phyloP scores from a whole-genome alignment of 768 basidiomycete genomes.

The Leccinum disarticulatum region DNA sequence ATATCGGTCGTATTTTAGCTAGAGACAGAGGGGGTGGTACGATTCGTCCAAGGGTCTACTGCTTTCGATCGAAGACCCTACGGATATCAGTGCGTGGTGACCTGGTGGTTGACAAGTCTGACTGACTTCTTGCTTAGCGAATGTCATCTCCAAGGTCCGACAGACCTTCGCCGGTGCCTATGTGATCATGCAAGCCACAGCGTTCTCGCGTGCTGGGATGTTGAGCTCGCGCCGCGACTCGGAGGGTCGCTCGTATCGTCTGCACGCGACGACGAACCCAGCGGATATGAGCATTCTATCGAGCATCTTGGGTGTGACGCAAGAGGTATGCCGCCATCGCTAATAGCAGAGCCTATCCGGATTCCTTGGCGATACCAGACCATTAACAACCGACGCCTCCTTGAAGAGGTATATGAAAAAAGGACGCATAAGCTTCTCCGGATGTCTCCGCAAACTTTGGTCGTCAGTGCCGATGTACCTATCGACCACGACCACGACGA shows the following conservation, averaged over 20 bases:
- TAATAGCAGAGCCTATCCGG: not conserved
- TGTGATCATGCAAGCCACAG: conserved; percentile 71
- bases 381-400: conserved; percentile 67
- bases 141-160: conserved; percentile 77
- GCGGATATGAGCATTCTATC: conserved; percentile 79
- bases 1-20: conserved; percentile 85
- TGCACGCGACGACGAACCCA: conserved; percentile 45
- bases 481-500: conserved; percentile 10
- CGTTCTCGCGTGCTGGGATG: conserved; percentile 64
- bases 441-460: conserved; percentile 27
- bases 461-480: conserved; percentile 24
- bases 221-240: conserved; percentile 49
- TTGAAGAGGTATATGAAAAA: conserved; percentile 67
- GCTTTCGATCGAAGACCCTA: conserved; percentile 92
- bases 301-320: conserved; percentile 77
- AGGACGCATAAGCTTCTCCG: conserved; percentile 58
- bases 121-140: conserved; percentile 49
- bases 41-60: conserved; percentile 54
- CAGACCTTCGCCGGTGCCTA: conserved; percentile 82
- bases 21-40: conserved; percentile 79
- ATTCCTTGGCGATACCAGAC: conserved; percentile 45
- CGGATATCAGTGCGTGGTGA: conserved; percentile 70
- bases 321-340: conserved; percentile 58
- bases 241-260: conserved; percentile 44
- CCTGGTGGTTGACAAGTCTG: not conserved